Conservation (phyloP, 345 rosid genomes). For the Salix caprea region DNA sequence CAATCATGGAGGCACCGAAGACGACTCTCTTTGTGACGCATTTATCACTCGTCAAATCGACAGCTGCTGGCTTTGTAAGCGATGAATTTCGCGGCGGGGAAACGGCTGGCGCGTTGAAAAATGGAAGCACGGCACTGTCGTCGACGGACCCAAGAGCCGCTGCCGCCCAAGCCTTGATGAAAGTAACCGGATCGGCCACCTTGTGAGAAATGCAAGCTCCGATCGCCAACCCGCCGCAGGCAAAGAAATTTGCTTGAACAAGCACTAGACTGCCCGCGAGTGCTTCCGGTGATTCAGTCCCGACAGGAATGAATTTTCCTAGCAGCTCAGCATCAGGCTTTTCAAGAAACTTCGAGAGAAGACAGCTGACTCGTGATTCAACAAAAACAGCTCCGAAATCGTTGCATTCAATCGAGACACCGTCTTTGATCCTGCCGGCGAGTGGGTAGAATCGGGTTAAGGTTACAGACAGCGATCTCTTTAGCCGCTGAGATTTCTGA, state of each 20-base stretch:
- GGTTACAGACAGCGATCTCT: slow-evolving; percentile 40
- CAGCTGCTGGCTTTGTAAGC: background rate
- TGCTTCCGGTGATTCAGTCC: background rate
- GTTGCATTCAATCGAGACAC: slow-evolving; percentile 23
- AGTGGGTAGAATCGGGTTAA: slow-evolving; percentile 42
- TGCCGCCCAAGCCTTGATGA: slow-evolving; percentile 17
- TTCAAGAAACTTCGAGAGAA: slow-evolving; percentile 27
- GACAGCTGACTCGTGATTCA: slow-evolving; percentile 28
- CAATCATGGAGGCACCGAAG: background rate
- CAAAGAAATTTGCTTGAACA: slow-evolving; percentile 9
- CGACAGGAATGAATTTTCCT: slow-evolving; percentile 30
- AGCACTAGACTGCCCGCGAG: background rate
- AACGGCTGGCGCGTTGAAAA: background rate
- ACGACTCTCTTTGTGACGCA: slow-evolving; percentile 14
- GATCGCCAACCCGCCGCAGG: slow-evolving; percentile 17
- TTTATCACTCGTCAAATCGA: background rate
- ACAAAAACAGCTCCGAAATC: slow-evolving; percentile 37
- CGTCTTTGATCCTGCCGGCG: slow-evolving; percentile 15
- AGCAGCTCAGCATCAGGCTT: slow-evolving; percentile 21
- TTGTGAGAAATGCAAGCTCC: slow-evolving; percentile 14
- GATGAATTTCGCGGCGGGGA: slow-evolving; percentile 1
- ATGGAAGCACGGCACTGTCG: background rate
- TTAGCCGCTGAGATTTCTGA: slow-evolving; percentile 10
- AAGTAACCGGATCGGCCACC: slow-evolving; percentile 5
- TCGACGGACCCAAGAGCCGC: background rate